Evolutionary conservation across 495 filamentous ascomycete genomes (phyloP).

Genomic region (Penicillium roqueforti): DNA sequence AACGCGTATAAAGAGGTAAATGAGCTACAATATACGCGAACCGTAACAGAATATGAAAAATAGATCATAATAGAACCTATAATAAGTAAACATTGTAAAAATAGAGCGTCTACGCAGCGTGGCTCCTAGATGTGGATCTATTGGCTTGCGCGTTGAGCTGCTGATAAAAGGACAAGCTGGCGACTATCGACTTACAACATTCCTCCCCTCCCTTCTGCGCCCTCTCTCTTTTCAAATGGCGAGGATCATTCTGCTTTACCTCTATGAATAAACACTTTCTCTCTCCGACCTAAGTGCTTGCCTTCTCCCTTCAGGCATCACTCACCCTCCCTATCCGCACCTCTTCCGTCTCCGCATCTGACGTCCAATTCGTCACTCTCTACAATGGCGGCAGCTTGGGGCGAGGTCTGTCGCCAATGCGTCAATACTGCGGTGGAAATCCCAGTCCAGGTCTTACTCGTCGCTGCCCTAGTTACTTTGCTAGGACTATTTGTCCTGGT

Average conservation of each 20-base stretch:
- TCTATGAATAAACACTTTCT: conserved; percentile 11
- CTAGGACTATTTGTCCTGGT: conserved; percentile 39
- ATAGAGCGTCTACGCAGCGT: not conserved
- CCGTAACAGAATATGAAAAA: not conserved
- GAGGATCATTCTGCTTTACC: not conserved
- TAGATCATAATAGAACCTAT: not conserved
- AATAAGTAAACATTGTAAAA: not conserved
- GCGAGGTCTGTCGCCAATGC: conserved; percentile 36
- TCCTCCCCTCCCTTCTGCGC: conserved; percentile 6
- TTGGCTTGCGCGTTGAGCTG: conserved; percentile 28
- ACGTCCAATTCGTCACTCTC: not conserved
- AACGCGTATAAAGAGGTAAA: not conserved
- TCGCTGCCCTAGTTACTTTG: conserved; percentile 24
- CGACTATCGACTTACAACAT: conserved; percentile 27
- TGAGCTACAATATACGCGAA: not conserved
- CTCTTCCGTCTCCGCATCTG: conserved; percentile 7
- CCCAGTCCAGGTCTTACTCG: conserved; percentile 30
- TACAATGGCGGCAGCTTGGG: conserved; percentile 35
- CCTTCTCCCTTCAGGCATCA: conserved; percentile 22
- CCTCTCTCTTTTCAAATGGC: conserved; percentile 11
- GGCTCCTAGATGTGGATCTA: conserved; percentile 9
- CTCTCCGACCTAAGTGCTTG: conserved; percentile 34
- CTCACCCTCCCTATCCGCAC: conserved; percentile 12
- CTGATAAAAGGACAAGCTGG: conserved; percentile 43
- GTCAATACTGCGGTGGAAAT: conserved; percentile 25